Evolutionary conservation across 1,284 basidiomycete genomes (phyloP).

Genomic region (Fomitopsis schrenkii): DNA sequence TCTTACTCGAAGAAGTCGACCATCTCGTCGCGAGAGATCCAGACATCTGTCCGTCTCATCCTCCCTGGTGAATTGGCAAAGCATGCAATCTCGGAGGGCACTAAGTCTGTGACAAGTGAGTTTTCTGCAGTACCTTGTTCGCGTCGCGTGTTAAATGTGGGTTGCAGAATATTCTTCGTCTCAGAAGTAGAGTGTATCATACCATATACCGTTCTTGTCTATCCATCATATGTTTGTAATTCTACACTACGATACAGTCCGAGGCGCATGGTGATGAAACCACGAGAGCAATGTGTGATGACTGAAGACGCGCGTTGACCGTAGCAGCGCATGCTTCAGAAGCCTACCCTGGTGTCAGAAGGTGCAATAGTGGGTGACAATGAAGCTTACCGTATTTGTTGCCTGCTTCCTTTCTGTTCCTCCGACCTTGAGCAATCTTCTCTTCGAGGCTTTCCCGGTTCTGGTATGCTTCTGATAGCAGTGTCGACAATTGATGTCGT

Average conservation of each 20-base stretch:
- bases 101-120: constrained; percentile 45
- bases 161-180: constrained; percentile 11
- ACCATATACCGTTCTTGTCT: not conserved
- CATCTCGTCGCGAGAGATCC: constrained; percentile 73
- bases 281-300: not conserved
- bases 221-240: constrained; percentile 3
- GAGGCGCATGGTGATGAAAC: not conserved
- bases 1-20: constrained; percentile 74
- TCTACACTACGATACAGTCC: constrained; percentile 2
- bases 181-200: constrained; percentile 8
- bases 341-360: not conserved
- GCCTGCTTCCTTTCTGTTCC: constrained; percentile 81
- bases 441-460: constrained; percentile 78
- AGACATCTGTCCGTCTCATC: constrained; percentile 70
- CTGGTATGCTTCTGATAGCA: constrained; percentile 73
- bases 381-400: constrained; percentile 74
- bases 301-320: not conserved
- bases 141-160: not conserved
- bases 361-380: not conserved
- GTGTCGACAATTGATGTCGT: constrained; percentile 71
- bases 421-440: constrained; percentile 70
- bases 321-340: not conserved
- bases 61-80: constrained; percentile 75
- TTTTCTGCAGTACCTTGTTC: not conserved
- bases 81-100: constrained; percentile 84